Evolutionary conservation across 805 yeast genomes (phyloP).

Genomic region (Maudiozyma turicensis): DNA sequence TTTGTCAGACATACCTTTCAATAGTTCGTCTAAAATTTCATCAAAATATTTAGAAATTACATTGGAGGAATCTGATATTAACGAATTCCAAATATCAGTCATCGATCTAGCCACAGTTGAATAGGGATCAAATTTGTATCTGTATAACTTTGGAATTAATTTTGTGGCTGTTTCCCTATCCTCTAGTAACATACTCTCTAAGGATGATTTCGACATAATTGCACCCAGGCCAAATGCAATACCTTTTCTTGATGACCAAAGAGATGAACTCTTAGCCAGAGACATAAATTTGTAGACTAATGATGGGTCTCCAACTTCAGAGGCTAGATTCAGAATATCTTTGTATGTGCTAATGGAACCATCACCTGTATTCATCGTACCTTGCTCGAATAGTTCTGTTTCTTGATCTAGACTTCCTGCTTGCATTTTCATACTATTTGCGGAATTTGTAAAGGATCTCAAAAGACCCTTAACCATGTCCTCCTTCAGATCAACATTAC

Average conservation of each 20-base stretch:
- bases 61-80: slow-evolving; percentile 47
- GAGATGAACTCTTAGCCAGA: slow-evolving; percentile 71
- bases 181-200: slow-evolving; percentile 49
- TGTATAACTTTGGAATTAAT: slow-evolving; percentile 70
- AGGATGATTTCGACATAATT: slow-evolving; percentile 66
- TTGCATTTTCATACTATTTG: slow-evolving; percentile 34
- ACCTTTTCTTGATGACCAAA: slow-evolving; percentile 92
- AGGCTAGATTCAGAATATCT: slow-evolving; percentile 78
- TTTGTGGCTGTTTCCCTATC: slow-evolving; percentile 46
- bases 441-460: slow-evolving; percentile 67
- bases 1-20: slow-evolving; percentile 59
- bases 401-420: slow-evolving; percentile 69
- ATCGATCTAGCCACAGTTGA: slow-evolving; percentile 66
- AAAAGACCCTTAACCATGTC: slow-evolving; percentile 63
- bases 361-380: slow-evolving; percentile 67
- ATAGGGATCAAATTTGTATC: slow-evolving; percentile 82
- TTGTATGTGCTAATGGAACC: slow-evolving; percentile 86
- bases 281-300: slow-evolving; percentile 92
- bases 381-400: slow-evolving; percentile 79
- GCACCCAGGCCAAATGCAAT: slow-evolving; percentile 89
- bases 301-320: slow-evolving; percentile 93
- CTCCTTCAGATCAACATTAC: slow-evolving; percentile 58
- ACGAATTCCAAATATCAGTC: slow-evolving; percentile 78
- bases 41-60: slow-evolving; percentile 46
- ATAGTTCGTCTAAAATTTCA: slow-evolving; percentile 52